These are phyloP conservation scores for Cyclotella baltica DNA, from an alignment of 108 stramenopile species.

Conservation along the genomic window DNA sequence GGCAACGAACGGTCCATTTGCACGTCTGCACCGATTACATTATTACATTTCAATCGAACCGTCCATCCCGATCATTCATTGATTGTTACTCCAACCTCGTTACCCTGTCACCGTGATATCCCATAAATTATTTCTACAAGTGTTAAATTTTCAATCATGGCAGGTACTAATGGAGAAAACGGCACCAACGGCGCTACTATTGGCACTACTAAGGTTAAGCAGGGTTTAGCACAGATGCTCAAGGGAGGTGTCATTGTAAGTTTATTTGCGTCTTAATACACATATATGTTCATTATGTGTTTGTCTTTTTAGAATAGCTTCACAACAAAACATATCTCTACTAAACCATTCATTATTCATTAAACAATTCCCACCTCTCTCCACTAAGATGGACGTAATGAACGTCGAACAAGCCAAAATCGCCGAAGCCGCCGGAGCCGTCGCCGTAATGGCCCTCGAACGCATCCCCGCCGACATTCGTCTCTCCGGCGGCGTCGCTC, in stretches of 20 bases:
- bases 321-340: background rate
- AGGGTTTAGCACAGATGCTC: constrained; percentile 97
- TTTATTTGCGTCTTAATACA: constrained; percentile 25
- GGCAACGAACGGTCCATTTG: background rate
- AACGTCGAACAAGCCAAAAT: constrained; percentile 96
- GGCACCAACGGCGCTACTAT: constrained; percentile 48
- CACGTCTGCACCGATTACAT: background rate
- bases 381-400: constrained; percentile 93
- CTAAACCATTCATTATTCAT: background rate
- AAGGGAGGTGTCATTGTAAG: constrained; percentile 98
- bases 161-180: constrained; percentile 40
- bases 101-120: background rate
- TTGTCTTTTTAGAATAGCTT: background rate
- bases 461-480: constrained; percentile 99
- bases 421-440: constrained; percentile 98
- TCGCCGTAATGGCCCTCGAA: constrained; percentile 99
- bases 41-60: background rate
- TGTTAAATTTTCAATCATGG: constrained; percentile 21
- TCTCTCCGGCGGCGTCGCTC: constrained; percentile 97
- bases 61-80: background rate
- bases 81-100: background rate
- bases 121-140: background rate
- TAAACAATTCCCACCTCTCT: background rate
- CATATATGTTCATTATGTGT: background rate
- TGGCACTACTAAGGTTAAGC: constrained; percentile 92